Evolutionary conservation across 177 flowering plant species (phyloP), one percentile per base, ranked within the genome.

Genomic region (Tripterygium wilfordii): DNA sequence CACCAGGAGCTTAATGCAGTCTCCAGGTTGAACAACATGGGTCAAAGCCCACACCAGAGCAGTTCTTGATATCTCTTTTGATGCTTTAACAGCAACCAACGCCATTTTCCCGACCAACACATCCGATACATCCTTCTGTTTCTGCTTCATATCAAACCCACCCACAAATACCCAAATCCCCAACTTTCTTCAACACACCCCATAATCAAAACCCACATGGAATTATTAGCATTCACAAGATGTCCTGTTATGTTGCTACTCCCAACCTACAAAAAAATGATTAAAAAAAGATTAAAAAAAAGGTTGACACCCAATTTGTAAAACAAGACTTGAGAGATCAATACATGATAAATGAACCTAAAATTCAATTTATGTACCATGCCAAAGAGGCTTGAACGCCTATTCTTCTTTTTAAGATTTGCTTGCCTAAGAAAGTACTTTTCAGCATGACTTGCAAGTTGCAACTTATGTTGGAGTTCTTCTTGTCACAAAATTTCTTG

Each of bases 1-100:
- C 20, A 81, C 86, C 33, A 88, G 66, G 20, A 88, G 69, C 44
- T 74, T 83, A 37, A 85, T 65, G 55, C 68, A 72, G 61, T 79
- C 96, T 48, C 91, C 88, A 20, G 88, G 89, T 48, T 79, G 83
- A 63, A 76, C 89, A 57, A 85, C 85, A 78, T 88, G 84, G 67
- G 85, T 79, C 60, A 88, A 61, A 63, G 95, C 85, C 96, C 96
- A 85, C 6, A 78, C 54, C 27, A 88, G 60, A 51, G 88, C 87
- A 16, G 66, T 63, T 53, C 49, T 83, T 26, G 85, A 64, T 32
- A 85, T 77, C 26, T 85, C 96, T 51, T 65, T 77, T 10, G 87
- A 71, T 8, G 84, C 94, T 58, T 75, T 88, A 5, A 83, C 80
- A 33, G 85, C 95, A 43, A 88, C 91, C 51, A 72, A 53, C 47